phyloP scores from a whole-genome alignment of 108 stramenopile species.

The Skeletonema potamos region DNA sequence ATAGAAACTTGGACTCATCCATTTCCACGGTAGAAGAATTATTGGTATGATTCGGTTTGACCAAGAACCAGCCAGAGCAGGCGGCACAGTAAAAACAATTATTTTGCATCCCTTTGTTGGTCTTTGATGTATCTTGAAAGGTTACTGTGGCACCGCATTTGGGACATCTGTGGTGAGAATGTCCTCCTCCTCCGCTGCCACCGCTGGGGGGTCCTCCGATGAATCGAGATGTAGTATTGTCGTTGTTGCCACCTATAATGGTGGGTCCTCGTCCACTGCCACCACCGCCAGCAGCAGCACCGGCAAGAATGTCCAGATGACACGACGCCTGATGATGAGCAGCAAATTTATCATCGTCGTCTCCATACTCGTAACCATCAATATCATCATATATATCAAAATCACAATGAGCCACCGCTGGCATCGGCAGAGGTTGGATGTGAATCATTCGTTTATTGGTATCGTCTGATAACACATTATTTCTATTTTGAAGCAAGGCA shows the following conservation, averaged over 20 bases:
- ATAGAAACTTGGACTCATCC: constrained; percentile 13
- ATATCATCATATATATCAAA: constrained; percentile 2
- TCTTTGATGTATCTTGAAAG: constrained; percentile 48
- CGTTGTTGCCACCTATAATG: neutral
- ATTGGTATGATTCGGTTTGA: constrained; percentile 21
- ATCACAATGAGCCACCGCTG: constrained; percentile 28
- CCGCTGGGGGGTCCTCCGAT: constrained; percentile 4
- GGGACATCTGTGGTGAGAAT: constrained; percentile 63
- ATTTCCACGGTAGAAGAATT: neutral
- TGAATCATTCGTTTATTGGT: constrained; percentile 18
- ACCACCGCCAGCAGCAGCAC: neutral
- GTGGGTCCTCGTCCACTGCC: neutral
- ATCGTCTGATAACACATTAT: neutral
- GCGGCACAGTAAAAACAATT: constrained; percentile 87
- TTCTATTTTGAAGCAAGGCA: neutral
- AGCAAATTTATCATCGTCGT: constrained; percentile 11
- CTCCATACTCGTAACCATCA: constrained; percentile 1
- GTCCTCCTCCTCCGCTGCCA: constrained; percentile 36
- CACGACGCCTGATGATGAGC: constrained; percentile 1
- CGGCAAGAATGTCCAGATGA: neutral
- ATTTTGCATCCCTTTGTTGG: constrained; percentile 38
- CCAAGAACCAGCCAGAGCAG: constrained; percentile 85
- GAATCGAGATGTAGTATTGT: constrained; percentile 5
- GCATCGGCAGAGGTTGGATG: constrained; percentile 38
- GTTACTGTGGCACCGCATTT: constrained; percentile 74